Evolutionary conservation across 805 yeast species (phyloP).

Genomic region (Candida incommunis): DNA sequence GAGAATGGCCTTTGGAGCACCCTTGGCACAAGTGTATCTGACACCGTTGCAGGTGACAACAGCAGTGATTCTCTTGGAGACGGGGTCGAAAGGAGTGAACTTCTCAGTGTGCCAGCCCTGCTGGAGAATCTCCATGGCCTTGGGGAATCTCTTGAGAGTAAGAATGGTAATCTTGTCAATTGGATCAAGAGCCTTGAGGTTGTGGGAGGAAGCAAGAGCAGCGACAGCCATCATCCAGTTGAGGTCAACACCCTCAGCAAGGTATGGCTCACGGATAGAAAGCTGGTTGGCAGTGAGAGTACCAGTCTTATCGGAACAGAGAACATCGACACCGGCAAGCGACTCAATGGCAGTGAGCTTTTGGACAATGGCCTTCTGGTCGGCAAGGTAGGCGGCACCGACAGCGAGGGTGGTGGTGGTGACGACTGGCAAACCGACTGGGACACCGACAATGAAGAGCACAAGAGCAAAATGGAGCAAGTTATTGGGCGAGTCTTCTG

Average conservation of each 20-base stretch:
- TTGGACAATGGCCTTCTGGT: conserved; percentile 93
- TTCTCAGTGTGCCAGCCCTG: conserved; percentile 34
- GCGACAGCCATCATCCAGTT: conserved; percentile 96
- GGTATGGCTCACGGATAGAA: conserved; percentile 93
- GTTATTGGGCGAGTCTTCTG: conserved; percentile 22
- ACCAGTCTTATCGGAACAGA: conserved; percentile 97
- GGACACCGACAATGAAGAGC: conserved; percentile 94
- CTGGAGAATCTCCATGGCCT: conserved; percentile 41
- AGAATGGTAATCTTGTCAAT: conserved; percentile 93
- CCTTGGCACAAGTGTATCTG: conserved; percentile 90
- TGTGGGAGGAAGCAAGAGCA: conserved; percentile 94
- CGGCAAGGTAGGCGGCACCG: conserved; percentile 97
- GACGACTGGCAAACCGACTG: conserved; percentile 97
- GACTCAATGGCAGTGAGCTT: conserved; percentile 94
- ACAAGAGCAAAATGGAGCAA: conserved; percentile 88
- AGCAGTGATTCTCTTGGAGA: conserved; percentile 87
- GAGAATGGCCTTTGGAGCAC: conserved; percentile 95
- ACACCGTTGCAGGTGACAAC: conserved; percentile 95
- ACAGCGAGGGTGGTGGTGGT: conserved; percentile 98
- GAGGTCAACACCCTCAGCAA: conserved; percentile 94
- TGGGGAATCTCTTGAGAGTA: conserved; percentile 78
- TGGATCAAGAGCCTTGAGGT: conserved; percentile 96
- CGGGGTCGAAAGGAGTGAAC: conserved; percentile 97
- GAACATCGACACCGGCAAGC: conserved; percentile 91
- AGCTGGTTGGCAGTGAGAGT: conserved; percentile 92